Evolutionary conservation across 2,329 filamentous ascomycete genomes (phyloP), one percentile per base, ranked within the genome.

Genomic region (Diaporthe eres): DNA sequence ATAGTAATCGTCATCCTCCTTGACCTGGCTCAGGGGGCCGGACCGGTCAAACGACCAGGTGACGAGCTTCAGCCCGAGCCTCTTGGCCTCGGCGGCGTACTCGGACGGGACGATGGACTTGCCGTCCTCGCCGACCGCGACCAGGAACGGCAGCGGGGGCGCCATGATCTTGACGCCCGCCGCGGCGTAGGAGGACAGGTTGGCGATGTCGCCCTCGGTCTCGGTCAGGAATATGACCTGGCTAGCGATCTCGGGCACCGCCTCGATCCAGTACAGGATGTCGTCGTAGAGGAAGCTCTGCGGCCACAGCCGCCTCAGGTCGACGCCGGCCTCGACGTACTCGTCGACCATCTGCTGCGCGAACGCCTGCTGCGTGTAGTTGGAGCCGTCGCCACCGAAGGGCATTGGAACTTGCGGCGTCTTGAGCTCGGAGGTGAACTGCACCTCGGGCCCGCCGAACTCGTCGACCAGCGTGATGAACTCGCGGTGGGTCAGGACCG

Each of bases 11-110:
- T 34, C 49, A 4, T 70, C 49, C 49, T 70, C 65, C 34, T 70
- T 42, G 34, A 70, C 65, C 49, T 53, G 65, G 28, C 86, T 86
- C 72, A 93, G 82, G 75, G 91, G 91, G 0, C 90, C 90, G 0
- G 90, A 92, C 42, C 93, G 88, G 83, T 95, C 93, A 61, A 94
- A 87, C 10, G 88, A 91, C 93, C 93, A 95, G 0, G 92, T 89
- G 57, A 94, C 88, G 76, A 94, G 90, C 67, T 92, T 87, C 58
- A 94, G 84, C 0, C 91, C 91, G 9, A 91, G 88, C 78, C 88
- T 85, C 81, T 90, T 91, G 28, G 91, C 92, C 65, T 86, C 86
- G 60, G 83, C 85, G 6, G 93, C 92, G 78, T 94, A 95, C 53
- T 84, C 85, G 60, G 90, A 92, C 6, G 92, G 90, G 8, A 93